A percentile compares a stretch with the other conserved stretches of the same genome.
These are phyloP conservation scores for Cercospora sojina DNA, from an alignment of 2,329 filamentous ascomycete species.

Conservation along the genomic window DNA sequence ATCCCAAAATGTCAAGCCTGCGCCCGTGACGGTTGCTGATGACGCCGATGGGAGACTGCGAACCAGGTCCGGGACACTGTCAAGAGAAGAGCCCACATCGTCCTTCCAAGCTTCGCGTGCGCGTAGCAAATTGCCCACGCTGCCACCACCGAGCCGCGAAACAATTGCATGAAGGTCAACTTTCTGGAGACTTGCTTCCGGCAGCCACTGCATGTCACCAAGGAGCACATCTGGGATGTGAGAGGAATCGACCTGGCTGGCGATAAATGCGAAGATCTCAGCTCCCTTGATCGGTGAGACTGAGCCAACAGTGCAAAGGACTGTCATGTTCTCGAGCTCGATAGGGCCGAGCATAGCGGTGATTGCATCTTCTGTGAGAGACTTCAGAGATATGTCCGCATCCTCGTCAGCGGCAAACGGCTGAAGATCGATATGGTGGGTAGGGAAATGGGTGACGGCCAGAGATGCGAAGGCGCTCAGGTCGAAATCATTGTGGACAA, in stretches of 20 bases:
- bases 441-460: not conserved
- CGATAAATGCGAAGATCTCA: not conserved
- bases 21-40: not conserved
- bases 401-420: not conserved
- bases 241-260: not conserved
- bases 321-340: not conserved
- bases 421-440: not conserved
- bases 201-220: conserved; percentile 9
- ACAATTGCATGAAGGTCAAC: not conserved
- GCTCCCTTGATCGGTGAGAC: not conserved
- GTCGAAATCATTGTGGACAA: not conserved
- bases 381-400: conserved; percentile 2
- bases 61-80: not conserved
- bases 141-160: not conserved
- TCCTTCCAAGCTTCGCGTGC: conserved; percentile 12
- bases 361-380: not conserved
- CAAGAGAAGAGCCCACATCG: not conserved
- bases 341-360: conserved; percentile 7
- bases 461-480: not conserved
- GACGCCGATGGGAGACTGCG: not conserved
- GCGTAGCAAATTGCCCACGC: not conserved
- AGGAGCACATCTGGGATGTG: not conserved
- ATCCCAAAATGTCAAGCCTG: not conserved
- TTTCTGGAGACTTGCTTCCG: conserved; percentile 8
- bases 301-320: not conserved